Conservation (phyloP, 75 land plant species). For the Picea glauca region DNA sequence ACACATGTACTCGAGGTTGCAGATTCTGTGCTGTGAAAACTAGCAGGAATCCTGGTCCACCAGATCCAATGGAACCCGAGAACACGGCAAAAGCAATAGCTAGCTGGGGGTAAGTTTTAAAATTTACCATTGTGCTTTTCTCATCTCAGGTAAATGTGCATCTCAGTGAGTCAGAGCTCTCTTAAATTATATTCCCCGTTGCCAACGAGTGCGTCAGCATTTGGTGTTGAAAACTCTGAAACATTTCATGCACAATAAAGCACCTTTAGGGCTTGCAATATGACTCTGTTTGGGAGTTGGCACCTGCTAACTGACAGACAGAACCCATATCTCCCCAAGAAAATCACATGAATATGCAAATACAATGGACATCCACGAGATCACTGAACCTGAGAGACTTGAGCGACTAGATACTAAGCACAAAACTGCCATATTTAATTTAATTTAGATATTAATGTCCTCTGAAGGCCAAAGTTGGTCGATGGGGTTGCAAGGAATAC, state of each 20-base stretch:
- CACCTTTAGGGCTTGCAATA: not conserved
- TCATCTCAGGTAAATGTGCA: not conserved
- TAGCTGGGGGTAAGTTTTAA: constrained; percentile 77
- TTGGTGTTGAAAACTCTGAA: constrained; percentile 2
- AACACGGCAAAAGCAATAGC: constrained; percentile 96
- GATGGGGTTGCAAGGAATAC: too few relatives aligned
- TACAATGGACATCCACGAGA: not conserved
- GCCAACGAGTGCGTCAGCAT: too few relatives aligned
- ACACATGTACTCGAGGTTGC: constrained; percentile 95
- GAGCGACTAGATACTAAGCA: too few relatives aligned
- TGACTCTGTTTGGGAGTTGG: not conserved
- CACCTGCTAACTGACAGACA: not conserved
- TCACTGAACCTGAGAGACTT: too few relatives aligned
- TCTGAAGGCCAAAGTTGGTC: too few relatives aligned
- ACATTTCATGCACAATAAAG: not conserved
- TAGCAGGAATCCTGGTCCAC: constrained; percentile 86
- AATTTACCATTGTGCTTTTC: not conserved
- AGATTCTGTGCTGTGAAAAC: constrained; percentile 96
- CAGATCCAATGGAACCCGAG: constrained; percentile 92
- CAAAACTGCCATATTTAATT: too few relatives aligned
- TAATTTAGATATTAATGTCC: too few relatives aligned
- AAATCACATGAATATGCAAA: not conserved
- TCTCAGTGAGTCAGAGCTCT: too few relatives aligned
- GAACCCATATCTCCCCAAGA: not conserved
- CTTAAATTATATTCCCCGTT: too few relatives aligned